Conservation (phyloP, 139 green algal species). For the Tetraselmis chui region DNA sequence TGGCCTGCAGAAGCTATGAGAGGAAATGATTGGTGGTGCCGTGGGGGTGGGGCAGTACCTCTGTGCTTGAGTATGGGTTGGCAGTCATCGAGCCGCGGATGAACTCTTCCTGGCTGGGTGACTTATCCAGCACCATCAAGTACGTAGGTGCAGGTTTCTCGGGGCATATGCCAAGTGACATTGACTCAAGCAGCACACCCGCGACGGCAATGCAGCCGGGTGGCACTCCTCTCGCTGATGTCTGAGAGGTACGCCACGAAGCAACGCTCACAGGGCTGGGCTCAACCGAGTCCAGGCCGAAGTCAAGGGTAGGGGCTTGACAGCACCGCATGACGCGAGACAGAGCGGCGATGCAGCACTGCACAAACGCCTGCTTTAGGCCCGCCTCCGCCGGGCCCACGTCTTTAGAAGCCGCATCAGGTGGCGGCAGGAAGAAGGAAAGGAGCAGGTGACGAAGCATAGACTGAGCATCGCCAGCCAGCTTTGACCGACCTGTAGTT, state of each 20-base stretch:
- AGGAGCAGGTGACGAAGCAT: background rate
- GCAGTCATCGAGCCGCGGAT: conserved; percentile 42
- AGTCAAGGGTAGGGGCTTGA: background rate
- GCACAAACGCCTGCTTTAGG: background rate
- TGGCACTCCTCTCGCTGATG: background rate
- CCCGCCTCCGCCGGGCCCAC: background rate
- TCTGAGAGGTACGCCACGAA: background rate
- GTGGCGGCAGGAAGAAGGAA: background rate
- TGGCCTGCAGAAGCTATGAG: no score
- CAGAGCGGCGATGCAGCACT: background rate
- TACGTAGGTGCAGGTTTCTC: conserved; percentile 16
- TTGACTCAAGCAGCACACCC: conserved; percentile 2
- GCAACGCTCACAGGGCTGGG: background rate
- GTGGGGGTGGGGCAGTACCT: no score
- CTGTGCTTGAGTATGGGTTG: conserved; percentile 38
- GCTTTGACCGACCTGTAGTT: background rate
- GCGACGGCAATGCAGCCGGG: background rate
- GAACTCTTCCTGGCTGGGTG: conserved; percentile 60
- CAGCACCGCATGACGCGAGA: background rate
- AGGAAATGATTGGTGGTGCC: no score
- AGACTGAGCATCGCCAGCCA: background rate
- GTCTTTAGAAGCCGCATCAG: background rate
- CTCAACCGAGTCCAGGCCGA: background rate
- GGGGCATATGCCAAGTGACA: conserved; percentile 2
- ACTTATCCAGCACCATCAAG: conserved; percentile 50